Conservation (phyloP, 306 rosid species). For the Pterocarpus santalinus region DNA sequence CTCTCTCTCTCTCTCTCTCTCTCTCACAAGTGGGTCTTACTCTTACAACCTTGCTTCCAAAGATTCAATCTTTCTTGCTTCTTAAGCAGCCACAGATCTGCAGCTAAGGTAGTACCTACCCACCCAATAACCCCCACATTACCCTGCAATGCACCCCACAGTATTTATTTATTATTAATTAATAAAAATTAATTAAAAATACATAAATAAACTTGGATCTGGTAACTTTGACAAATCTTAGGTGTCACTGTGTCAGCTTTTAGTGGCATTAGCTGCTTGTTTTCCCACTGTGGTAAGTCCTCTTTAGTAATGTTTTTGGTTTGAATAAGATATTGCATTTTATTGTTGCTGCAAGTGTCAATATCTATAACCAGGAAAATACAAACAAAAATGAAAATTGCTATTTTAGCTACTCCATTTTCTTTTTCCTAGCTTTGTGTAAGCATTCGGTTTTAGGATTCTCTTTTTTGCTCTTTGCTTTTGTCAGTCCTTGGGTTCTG, state of each 20-base stretch:
- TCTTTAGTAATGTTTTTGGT: constrained; percentile 22
- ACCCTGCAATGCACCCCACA: constrained; percentile 32
- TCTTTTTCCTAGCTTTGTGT: constrained; percentile 46
- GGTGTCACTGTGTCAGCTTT: constrained; percentile 41
- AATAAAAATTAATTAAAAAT: background rate
- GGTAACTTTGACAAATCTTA: constrained; percentile 46
- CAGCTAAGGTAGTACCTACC: constrained; percentile 24
- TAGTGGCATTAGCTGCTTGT: constrained; percentile 48
- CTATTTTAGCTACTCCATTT: constrained; percentile 41
- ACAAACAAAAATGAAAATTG: constrained; percentile 16
- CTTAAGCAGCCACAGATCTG: constrained; percentile 55
- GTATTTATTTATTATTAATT: background rate
- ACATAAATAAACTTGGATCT: background rate
- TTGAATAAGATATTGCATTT: constrained; percentile 23
- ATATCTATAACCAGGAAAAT: constrained; percentile 35
- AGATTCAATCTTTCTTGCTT: constrained; percentile 57
- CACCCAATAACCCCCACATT: constrained; percentile 26
- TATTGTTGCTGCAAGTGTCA: background rate
- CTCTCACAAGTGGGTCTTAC: constrained; percentile 36
- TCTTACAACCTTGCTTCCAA: constrained; percentile 45
- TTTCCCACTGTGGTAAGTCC: background rate
- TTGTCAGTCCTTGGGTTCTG: constrained; percentile 80
- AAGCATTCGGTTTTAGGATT: constrained; percentile 59
- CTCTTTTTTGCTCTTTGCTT: constrained; percentile 57
- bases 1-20: background rate